Conservation (phyloP, 768 basidiomycete genomes). For the Termitomyces eurrhizus region DNA sequence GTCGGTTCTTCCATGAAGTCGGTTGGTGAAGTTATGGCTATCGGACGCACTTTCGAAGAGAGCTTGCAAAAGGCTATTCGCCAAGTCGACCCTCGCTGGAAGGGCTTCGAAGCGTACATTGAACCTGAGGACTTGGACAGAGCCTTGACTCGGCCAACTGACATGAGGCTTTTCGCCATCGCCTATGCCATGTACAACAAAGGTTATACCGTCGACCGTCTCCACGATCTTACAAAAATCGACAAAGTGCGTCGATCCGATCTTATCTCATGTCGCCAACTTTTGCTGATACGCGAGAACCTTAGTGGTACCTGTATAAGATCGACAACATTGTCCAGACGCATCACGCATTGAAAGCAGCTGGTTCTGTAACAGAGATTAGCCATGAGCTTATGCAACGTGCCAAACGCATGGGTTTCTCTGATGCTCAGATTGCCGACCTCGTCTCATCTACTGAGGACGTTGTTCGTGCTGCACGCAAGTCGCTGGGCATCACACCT, state of each 20-base stretch:
- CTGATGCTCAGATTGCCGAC: slow-evolving; percentile 88
- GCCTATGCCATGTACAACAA: slow-evolving; percentile 97
- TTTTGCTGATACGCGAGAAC: background rate
- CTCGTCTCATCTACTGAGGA: slow-evolving; percentile 73
- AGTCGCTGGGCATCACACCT: slow-evolving; percentile 84
- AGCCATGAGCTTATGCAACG: slow-evolving; percentile 75
- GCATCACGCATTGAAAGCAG: slow-evolving; percentile 66
- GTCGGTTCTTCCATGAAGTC: slow-evolving; percentile 99
- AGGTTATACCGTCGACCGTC: slow-evolving; percentile 81
- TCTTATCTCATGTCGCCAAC: background rate
- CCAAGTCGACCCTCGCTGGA: slow-evolving; percentile 95
- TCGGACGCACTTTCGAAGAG: slow-evolving; percentile 98
- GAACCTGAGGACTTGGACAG: slow-evolving; percentile 81
- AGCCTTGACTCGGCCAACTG: slow-evolving; percentile 81
- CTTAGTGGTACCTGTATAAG: slow-evolving; percentile 96
- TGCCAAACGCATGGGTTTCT: slow-evolving; percentile 94
- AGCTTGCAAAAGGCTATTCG: slow-evolving; percentile 97
- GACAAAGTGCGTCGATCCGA: slow-evolving; percentile 64
- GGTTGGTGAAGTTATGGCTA: slow-evolving; percentile 99
- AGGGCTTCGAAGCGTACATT: slow-evolving; percentile 95
- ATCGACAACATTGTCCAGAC: slow-evolving; percentile 98
- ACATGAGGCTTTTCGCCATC: slow-evolving; percentile 94
- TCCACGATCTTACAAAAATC: slow-evolving; percentile 96
- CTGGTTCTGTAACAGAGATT: slow-evolving; percentile 65
- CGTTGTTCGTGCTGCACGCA: slow-evolving; percentile 78